A percentile compares a stretch with the other conserved stretches of the same genome.
Evolutionary conservation across 805 yeast species (phyloP).

Genomic region (Ogataea ganodermae): DNA sequence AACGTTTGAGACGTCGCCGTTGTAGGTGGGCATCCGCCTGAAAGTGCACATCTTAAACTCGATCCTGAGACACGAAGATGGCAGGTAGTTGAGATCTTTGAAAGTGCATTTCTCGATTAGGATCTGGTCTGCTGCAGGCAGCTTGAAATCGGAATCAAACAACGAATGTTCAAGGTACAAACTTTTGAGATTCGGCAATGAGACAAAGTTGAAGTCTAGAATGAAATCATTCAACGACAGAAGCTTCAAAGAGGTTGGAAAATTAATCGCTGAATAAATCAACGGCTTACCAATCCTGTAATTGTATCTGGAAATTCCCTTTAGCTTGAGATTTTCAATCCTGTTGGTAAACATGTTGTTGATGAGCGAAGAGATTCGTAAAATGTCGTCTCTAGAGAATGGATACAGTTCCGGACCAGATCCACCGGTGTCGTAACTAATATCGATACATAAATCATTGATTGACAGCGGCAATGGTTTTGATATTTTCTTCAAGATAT

Average conservation of each 20-base stretch:
- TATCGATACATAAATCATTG: conserved; percentile 33
- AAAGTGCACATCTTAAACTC: conserved; percentile 37
- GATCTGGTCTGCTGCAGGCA: conserved; percentile 32
- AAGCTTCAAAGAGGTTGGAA: conserved; percentile 29
- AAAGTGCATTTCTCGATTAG: conserved; percentile 35
- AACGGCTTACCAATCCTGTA: conserved; percentile 34
- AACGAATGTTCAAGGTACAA: conserved; percentile 34
- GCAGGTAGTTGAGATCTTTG: conserved; percentile 30
- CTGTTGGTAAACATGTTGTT: conserved; percentile 30
- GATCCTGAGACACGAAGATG: conserved; percentile 22
- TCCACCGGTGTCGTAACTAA: conserved; percentile 33
- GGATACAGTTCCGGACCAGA: conserved; percentile 30
- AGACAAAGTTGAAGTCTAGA: conserved; percentile 29
- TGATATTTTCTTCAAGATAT: conserved; percentile 29
- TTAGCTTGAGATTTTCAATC: conserved; percentile 31
- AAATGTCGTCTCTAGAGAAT: conserved; percentile 32
- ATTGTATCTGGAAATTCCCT: conserved; percentile 35
- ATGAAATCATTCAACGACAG: conserved; percentile 34
- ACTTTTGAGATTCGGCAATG: conserved; percentile 28
- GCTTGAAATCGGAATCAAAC: conserved; percentile 33
- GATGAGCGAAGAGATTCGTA: conserved; percentile 29
- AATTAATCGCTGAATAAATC: conserved; percentile 31
- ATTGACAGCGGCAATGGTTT: conserved; percentile 32
- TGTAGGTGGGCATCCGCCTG: conserved; percentile 30
- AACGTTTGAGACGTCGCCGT: conserved; percentile 32